Base-by-base conservation (phyloP, 306 rosid genomes). In the Ormosia emarginata region DNA sequence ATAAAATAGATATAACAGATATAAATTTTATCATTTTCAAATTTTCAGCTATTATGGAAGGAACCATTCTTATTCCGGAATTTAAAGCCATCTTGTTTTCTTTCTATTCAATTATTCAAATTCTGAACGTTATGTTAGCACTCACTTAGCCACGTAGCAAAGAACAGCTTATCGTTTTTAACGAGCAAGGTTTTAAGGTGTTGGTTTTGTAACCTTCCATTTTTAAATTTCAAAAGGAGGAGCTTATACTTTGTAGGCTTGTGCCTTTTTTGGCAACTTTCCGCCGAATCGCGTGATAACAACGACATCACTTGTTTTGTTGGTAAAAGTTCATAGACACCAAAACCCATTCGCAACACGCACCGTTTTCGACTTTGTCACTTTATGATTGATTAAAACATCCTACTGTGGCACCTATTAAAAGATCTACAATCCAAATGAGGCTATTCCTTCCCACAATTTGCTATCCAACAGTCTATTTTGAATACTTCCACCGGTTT, bases 231-330 rank as follows among this genome's bases (percentile, higher is more conserved):
- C 6, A 72, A 57, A 73, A 67, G 81, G 65, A 34, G 67, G 68
- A 75, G 76, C 65, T 17, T 12, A 13, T 33, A 8, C 59, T 75
- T 78, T 82, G 70, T 57, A 66, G 85, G 68, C 41, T 53, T 71
- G 62, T 39, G 41, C 17, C 6, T 15, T 57, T 57, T 40, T 5
- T 10, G 73, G 76, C 46, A 70, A 83, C 88, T 91, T 90, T 89
- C 80, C 72, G 84, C 84, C 29, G 75, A 75, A 57, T 86, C 88
- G 84, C 86, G 91, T 90, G 93, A 88, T 71, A 71, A 85, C 86
- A 83, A 59, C 72, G 92, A 88, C 91, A 44, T 90, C 65, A 74
- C 90, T 86, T 83, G 67, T 84, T 52, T 87, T 88, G 88, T 79
- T 78, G 90, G 91, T 84, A 79, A 85, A 74, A 71, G 81, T 78